Conservation (phyloP, 345 rosid genomes). For the Excoecaria cochinchinensis region DNA sequence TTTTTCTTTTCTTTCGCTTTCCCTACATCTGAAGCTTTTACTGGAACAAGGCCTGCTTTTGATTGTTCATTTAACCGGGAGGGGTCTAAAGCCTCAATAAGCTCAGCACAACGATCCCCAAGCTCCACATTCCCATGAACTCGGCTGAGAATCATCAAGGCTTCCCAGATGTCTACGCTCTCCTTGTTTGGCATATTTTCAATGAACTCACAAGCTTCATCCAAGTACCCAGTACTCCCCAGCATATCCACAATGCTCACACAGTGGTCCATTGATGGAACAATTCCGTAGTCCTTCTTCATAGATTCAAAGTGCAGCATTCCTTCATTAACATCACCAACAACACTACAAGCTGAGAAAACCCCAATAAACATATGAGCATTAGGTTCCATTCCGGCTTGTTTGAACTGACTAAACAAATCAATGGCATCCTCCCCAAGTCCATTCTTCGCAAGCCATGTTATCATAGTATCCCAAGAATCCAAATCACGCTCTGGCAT, state of each 20-base stretch:
- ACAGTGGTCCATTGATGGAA: conserved; percentile 65
- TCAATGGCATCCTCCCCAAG: conserved; percentile 83
- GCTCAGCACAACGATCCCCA: conserved; percentile 74
- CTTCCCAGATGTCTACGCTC: conserved; percentile 64
- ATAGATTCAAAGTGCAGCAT: conserved; percentile 71
- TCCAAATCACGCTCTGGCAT: conserved; percentile 55
- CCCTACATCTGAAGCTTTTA: conserved; percentile 43
- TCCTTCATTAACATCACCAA: conserved; percentile 76
- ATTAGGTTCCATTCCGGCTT: conserved; percentile 56
- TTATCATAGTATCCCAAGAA: conserved; percentile 64
- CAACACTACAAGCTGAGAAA: conserved; percentile 57
- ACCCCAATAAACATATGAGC: conserved; percentile 51
- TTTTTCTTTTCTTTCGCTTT: conserved; percentile 51
- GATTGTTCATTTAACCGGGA: conserved; percentile 53
- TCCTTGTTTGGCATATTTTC: conserved; percentile 67
- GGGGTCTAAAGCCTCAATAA: conserved; percentile 60
- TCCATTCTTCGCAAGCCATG: conserved; percentile 68
- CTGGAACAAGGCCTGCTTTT: conserved; percentile 61
- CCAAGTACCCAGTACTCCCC: conserved; percentile 62
- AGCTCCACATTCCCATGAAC: conserved; percentile 72
- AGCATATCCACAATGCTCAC: conserved; percentile 61
- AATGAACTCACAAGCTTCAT: conserved; percentile 72
- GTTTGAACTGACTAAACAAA: conserved; percentile 60
- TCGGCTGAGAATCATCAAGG: conserved; percentile 70
- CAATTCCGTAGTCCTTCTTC: conserved; percentile 54